A percentile compares a stretch with the other conserved stretches of the same genome.
Evolutionary conservation across 1,284 basidiomycete genomes (phyloP).

Genomic region (Leccinum cinnamomeum): DNA sequence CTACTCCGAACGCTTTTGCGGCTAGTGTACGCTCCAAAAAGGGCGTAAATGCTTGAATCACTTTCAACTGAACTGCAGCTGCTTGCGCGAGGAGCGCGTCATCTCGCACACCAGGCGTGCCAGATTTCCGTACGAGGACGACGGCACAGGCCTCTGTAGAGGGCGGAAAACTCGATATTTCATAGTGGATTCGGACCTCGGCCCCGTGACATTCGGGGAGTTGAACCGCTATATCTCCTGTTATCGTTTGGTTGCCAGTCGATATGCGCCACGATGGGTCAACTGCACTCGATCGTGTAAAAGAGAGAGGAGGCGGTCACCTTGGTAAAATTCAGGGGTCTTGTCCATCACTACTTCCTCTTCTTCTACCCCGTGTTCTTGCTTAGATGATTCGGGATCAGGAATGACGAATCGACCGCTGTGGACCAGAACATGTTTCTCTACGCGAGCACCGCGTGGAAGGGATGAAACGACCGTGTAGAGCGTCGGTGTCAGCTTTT

Average conservation of each 20-base stretch:
- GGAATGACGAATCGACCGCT: slow-evolving; percentile 53
- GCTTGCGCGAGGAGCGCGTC: slow-evolving; percentile 10
- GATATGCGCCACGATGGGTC: neutral
- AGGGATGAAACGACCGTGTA: slow-evolving; percentile 71
- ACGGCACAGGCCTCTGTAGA: slow-evolving; percentile 42
- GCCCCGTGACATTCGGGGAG: slow-evolving; percentile 14
- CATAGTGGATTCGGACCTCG: slow-evolving; percentile 41
- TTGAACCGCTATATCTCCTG: slow-evolving; percentile 20
- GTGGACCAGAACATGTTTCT: slow-evolving; percentile 71
- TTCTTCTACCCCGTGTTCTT: slow-evolving; percentile 44
- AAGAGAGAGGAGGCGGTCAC: slow-evolving; percentile 29
- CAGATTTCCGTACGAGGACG: slow-evolving; percentile 43
- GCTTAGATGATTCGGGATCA: slow-evolving; percentile 27
- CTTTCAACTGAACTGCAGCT: slow-evolving; percentile 29
- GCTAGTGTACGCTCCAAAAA: slow-evolving; percentile 24
- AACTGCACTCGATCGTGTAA: neutral
- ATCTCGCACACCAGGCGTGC: slow-evolving; percentile 1
- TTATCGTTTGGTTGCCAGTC: neutral
- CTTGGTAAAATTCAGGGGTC: slow-evolving; percentile 41
- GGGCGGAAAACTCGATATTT: slow-evolving; percentile 45
- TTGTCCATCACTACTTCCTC: slow-evolving; percentile 31
- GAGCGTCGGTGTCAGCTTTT: slow-evolving; percentile 48
- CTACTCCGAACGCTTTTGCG: slow-evolving; percentile 28
- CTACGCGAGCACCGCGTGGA: slow-evolving; percentile 73
- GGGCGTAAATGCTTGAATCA: slow-evolving; percentile 15